Conservation (phyloP, 2,329 filamentous ascomycete species). For the Periglandula ipomoeae region DNA sequence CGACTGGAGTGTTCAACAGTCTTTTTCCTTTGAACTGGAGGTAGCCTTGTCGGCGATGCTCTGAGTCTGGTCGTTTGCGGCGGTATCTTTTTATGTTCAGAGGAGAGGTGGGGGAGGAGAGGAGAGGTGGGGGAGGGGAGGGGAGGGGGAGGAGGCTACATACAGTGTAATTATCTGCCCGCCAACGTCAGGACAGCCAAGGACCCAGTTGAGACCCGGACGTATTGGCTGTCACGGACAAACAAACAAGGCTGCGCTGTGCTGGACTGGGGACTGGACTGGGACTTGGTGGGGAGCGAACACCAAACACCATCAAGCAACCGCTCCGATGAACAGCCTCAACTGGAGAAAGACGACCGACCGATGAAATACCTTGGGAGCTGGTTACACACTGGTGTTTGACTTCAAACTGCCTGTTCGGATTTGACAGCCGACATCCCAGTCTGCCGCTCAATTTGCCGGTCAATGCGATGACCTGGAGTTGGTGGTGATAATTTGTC, state of each 20-base stretch:
- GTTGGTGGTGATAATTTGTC: too few relatives aligned
- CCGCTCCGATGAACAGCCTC: too few relatives aligned
- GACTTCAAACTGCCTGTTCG: too few relatives aligned
- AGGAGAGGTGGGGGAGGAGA: neutral
- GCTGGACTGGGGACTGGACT: too few relatives aligned
- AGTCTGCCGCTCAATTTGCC: too few relatives aligned
- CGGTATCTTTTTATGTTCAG: neutral
- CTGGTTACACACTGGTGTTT: too few relatives aligned
- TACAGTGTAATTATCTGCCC: neutral
- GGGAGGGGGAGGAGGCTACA: neutral
- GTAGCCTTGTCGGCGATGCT: neutral
- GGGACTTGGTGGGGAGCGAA: too few relatives aligned
- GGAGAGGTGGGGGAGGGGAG: neutral
- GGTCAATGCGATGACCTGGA: too few relatives aligned
- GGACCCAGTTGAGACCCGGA: neutral
- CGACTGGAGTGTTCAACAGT: neutral
- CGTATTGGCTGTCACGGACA: neutral
- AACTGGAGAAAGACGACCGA: too few relatives aligned
- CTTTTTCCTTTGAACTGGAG: neutral
- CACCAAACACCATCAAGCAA: too few relatives aligned
- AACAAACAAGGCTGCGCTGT: too few relatives aligned
- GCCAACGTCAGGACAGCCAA: neutral
- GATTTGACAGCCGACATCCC: too few relatives aligned
- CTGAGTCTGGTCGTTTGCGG: slow-evolving; percentile 1
- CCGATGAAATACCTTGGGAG: neutral